A percentile compares a stretch with the other conserved stretches of the same genome.
phyloP scores from a whole-genome alignment of 2,329 filamentous ascomycete genomes.

The Eutypella sp. region DNA sequence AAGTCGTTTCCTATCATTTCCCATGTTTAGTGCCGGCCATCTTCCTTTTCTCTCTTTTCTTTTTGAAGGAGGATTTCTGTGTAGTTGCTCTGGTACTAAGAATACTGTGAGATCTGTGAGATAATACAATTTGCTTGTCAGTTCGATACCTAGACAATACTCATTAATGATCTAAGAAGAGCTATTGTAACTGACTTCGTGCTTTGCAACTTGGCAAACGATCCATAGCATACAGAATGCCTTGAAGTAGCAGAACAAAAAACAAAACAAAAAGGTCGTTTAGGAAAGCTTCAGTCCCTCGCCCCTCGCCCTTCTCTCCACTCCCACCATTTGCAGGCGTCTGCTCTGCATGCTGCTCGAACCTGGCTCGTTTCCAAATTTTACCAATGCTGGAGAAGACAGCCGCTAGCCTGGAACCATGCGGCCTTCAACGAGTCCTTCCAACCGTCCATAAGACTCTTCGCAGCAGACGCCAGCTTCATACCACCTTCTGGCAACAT shows the following conservation, averaged over 20 bases:
- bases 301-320: no score
- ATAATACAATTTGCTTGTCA: no score
- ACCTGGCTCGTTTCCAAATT: slow-evolving; percentile 5
- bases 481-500: slow-evolving; percentile 51
- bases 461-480: slow-evolving; percentile 39
- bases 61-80: background rate
- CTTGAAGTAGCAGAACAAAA: background rate
- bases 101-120: no score
- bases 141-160: no score
- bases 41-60: background rate
- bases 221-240: no score
- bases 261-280: background rate
- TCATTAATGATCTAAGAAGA: background rate
- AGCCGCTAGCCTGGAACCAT: slow-evolving; percentile 50
- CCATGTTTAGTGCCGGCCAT: background rate
- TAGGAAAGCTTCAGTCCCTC: background rate
- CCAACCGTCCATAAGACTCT: slow-evolving; percentile 32
- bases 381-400: slow-evolving; percentile 54
- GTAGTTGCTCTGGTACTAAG: background rate
- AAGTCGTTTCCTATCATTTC: background rate
- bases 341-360: slow-evolving; percentile 4
- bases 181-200: background rate
- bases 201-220: no score
- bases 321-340: no score
- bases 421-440: slow-evolving; percentile 48